Base-by-base conservation (phyloP, 768 basidiomycete species). In the Panaeolus cyanescens region DNA sequence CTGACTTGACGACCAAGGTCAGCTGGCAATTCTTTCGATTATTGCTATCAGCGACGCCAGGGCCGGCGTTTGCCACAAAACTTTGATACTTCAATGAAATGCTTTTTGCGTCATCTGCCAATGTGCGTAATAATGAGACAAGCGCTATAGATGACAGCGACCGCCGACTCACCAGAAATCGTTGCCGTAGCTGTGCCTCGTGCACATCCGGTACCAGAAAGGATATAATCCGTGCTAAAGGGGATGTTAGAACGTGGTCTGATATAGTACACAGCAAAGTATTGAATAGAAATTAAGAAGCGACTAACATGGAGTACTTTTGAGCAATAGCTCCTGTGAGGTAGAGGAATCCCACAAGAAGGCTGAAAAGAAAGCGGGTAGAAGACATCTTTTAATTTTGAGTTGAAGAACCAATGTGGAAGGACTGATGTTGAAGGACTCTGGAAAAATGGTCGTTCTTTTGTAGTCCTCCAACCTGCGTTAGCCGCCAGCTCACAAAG, bases 21-120 rank as follows among this genome's bases (percentile, higher is more conserved):
- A 70, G 58, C 39, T 66, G 65, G 61, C 66, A 67, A 50, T 67
- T 70, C 56, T 63, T 64, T 39, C 66, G 64, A 15, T 55, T 54
- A 17, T 67, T 67, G 60, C 58, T 60, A 22, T 59, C 25, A 31
- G 55, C 54, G 30, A 30, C 57, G 12, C 50, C 25, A 13, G 68
- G 66, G 10, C 68, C 67, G 22, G 64, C 62, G 45, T 64, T 64
- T 13, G 65, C 68, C 19, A 45, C 54, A 59, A 67, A 70, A 31
- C 56, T 60, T 17, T 32, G 19, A 55, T 67, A 70, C 19, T 32
- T 57, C 17, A 67, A 34, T 30, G 63, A 60, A 50, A 70, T 32
- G 50, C 64, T 65, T 39, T 56, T 62, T 20, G 45, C 36, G 28
- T 62, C 60, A 33, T 62, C 66, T 58, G 32, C 40, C 10, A 54